These are phyloP conservation scores for Aphanomyces cochlioides DNA, from an alignment of 352 stramenopile genomes.

Conservation along the genomic window DNA sequence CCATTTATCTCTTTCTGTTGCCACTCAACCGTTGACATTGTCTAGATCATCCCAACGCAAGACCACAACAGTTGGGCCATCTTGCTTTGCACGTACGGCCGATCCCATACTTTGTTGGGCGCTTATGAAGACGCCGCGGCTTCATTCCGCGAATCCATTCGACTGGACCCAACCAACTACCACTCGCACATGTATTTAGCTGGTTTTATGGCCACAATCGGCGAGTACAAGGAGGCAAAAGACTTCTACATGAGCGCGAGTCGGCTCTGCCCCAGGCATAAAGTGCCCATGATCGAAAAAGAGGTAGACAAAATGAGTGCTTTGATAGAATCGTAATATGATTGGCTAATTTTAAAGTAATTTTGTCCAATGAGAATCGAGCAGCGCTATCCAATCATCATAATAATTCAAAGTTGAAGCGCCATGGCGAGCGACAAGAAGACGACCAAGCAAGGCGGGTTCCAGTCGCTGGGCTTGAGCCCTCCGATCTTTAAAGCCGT, in stretches of 20 bases:
- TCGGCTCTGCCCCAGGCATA: slow-evolving; percentile 2
- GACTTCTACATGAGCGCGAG: background rate
- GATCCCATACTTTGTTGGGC: slow-evolving; percentile 57
- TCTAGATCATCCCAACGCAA: slow-evolving; percentile 48
- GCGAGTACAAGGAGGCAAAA: slow-evolving; percentile 12
- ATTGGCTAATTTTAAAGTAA: background rate
- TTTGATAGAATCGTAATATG: background rate
- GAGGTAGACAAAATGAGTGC: background rate
- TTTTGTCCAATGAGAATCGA: slow-evolving; percentile 11
- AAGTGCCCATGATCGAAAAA: background rate
- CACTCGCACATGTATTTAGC: slow-evolving; percentile 84
- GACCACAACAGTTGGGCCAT: slow-evolving; percentile 84
- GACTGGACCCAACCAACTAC: slow-evolving; percentile 70
- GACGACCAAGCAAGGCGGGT: slow-evolving; percentile 47
- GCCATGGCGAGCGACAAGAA: slow-evolving; percentile 25
- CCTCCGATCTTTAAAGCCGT: slow-evolving; percentile 76
- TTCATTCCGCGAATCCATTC: slow-evolving; percentile 79
- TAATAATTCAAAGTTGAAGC: slow-evolving; percentile 21
- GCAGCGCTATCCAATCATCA: slow-evolving; percentile 17
- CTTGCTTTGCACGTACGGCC: slow-evolving; percentile 80
- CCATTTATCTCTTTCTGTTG: background rate
- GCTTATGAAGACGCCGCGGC: slow-evolving; percentile 72
- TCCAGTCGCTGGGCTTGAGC: slow-evolving; percentile 83
- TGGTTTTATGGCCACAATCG: slow-evolving; percentile 37
- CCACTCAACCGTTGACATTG: too few relatives aligned